phyloP scores from a whole-genome alignment of 148 eudicot genomes.

The Rhododendron vialii region DNA sequence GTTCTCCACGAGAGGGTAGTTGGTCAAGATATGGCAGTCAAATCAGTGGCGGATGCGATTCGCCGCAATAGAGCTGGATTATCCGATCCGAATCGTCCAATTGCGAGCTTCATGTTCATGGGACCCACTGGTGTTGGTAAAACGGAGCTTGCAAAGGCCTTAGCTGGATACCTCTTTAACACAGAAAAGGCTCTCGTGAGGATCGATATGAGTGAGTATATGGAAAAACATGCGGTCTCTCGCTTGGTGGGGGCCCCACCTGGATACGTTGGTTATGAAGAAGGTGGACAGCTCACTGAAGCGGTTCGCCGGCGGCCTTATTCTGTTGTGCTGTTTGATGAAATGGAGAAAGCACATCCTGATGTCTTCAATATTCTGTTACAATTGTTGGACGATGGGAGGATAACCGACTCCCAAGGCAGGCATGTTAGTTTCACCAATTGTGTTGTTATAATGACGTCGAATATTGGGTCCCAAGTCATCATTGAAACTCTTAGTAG shows the following conservation, averaged over 20 bases:
- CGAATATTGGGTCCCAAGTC: constrained; percentile 25
- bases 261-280: constrained; percentile 31
- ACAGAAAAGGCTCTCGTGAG: constrained; percentile 31
- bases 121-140: constrained; percentile 34
- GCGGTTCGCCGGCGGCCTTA: constrained; percentile 27
- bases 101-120: constrained; percentile 35
- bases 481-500: constrained; percentile 23
- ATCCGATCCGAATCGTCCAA: constrained; percentile 28
- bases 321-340: constrained; percentile 32
- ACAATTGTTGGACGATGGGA: constrained; percentile 31
- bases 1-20: constrained; percentile 29
- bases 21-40: constrained; percentile 31
- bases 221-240: constrained; percentile 30
- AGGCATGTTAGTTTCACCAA: constrained; percentile 24
- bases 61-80: constrained; percentile 28
- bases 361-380: constrained; percentile 29
- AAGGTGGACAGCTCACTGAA: constrained; percentile 31
- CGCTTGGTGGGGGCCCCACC: constrained; percentile 34
- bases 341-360: constrained; percentile 32
- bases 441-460: constrained; percentile 31
- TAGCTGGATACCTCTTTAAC: constrained; percentile 26
- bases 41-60: constrained; percentile 30
- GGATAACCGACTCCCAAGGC: constrained; percentile 30
- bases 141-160: constrained; percentile 28
- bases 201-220: constrained; percentile 31